Evolutionary conservation across 2,329 filamentous ascomycete species (phyloP), one percentile per base, ranked within the genome.

Genomic region (Cladophialophora yegresii): DNA sequence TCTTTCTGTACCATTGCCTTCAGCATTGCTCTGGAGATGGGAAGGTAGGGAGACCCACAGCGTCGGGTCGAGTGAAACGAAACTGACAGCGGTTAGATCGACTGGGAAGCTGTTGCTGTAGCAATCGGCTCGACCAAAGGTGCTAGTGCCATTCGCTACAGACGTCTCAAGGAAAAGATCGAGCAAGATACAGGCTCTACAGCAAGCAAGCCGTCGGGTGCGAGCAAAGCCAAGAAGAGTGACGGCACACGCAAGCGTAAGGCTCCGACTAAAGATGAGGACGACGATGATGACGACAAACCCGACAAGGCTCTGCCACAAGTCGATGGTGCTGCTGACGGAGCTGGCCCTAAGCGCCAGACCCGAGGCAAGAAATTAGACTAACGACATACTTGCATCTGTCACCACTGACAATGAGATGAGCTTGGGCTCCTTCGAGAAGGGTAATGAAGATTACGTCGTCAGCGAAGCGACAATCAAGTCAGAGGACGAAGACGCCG

Each of bases 1-100:
- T 74, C 69, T 80, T 81, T 65, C 73, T 81, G 28, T 80, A 78
- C 68, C 72, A 76, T 32, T 80, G 77, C 66, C 70, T 80, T 26
- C 72, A 77, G 63, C 75, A 76, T 56, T 76, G 76, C 5, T 71
- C 73, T 67, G 23, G 26, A 30, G 76, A 73, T 68, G 78, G 78
- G 73, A 68, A 76, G 71, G 54, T 62, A 58, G 20, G 43, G 28
- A 43, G 13, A 57, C 22, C 55, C 30, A n/a, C 10, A 53, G 51
- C 53, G 60, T 10, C 36, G 8, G 43, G 30, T 33, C 49, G 8
- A 26, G 51, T 47, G 13, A 13, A 12, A 33, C 22, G 47, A 28
- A n/a, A n/a, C 45, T 60, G 28, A 58, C 26, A 7, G 23, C 4
- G 45, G 4, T 30, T 57, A 76, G 79, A 76, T 81, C 54, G 73